phyloP scores from a whole-genome alignment of 2,329 filamentous ascomycete species.

The Botrytis galanthina region DNA sequence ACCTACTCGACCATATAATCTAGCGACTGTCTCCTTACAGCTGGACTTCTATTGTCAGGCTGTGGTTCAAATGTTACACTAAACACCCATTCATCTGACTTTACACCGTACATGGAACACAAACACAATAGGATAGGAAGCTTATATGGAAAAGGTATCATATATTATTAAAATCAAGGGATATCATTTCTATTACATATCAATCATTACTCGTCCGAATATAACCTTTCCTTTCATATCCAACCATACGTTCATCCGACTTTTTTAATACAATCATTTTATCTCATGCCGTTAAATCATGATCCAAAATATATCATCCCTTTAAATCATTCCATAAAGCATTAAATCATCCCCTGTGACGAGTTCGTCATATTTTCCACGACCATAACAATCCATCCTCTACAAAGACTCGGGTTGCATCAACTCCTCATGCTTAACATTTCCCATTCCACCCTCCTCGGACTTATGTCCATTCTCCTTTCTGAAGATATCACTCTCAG shows the following conservation, averaged over 20 bases:
- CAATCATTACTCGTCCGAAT: conserved; percentile 10
- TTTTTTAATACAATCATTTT: conserved; percentile 5
- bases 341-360: background rate
- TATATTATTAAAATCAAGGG: background rate
- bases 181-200: conserved; percentile 12
- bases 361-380: background rate
- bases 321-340: background rate
- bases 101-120: background rate
- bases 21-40: too few species aligned
- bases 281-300: background rate
- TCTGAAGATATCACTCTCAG: conserved; percentile 35
- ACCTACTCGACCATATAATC: too few species aligned
- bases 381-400: background rate
- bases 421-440: conserved; percentile 28
- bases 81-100: background rate
- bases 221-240: background rate
- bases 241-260: background rate
- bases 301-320: background rate
- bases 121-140: background rate
- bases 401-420: conserved; percentile 19
- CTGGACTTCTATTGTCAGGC: too few species aligned
- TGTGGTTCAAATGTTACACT: too few species aligned
- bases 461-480: conserved; percentile 32
- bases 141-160: background rate
- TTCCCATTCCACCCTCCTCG: conserved; percentile 23